Evolutionary conservation across 257 asterid genomes (phyloP), one percentile per base, ranked within the genome.

Genomic region (Salvia rosmarinus): DNA sequence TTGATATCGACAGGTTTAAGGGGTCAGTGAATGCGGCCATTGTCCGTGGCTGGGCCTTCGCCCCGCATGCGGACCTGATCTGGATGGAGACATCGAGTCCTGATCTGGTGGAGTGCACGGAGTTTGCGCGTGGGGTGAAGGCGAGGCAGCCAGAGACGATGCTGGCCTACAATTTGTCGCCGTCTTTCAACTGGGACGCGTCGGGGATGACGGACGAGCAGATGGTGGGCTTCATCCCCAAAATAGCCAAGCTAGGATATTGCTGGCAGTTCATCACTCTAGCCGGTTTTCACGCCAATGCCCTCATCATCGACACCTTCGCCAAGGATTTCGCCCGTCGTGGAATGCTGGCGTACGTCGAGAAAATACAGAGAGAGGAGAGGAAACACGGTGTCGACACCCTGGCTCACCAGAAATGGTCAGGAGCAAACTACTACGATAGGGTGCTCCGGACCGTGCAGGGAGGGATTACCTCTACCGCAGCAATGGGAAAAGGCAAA

Each of bases 81-180:
- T 95, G 97, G 99, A 95, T 95, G 98, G 99, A 95, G 75, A 95
- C 98, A 0, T 64, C 92, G 0, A 89, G 98, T 74, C 99, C 96
- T 0, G 89, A 95, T 70, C n/a, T 85, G 73, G 85, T 74, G 0
- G 98, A 95, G 71, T 95, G 99, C 91, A 91, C 98, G 0, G 87
- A 85, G 2, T 95, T 95, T 21, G 91, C 99, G 0, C 80, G 75
- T 0, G 98, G 98, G 2, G 89, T 95, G 17, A 95, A 88, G 72
- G 80, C 94, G 0, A 65, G 19, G 81, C 81, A 74, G 35, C 98
- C 95, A 2, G 90, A 91, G 72, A 85, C 74, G 7, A 95, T 95
- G 98, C 62, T 95, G 82, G 99, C 99, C 63, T 95, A 91, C 87
- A 95, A 91, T 60, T 76, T 95, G 14, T 95, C 98, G 0, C 99